These are phyloP conservation scores for Elaeagnus macrophylla DNA, from an alignment of 306 rosid species.

Conservation along the genomic window DNA sequence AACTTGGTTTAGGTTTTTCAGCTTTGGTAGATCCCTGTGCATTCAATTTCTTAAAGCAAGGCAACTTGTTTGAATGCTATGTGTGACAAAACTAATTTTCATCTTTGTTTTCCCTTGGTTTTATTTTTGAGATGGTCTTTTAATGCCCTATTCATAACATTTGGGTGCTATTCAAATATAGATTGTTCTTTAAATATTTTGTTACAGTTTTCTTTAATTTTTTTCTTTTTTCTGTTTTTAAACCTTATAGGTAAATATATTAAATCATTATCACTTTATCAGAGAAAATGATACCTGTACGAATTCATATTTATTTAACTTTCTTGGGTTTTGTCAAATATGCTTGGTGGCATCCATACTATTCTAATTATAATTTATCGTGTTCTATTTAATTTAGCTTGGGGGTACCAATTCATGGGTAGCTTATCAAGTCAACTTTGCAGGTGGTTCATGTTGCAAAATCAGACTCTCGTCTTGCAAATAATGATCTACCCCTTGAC, in stretches of 20 bases:
- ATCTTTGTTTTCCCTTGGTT: background rate
- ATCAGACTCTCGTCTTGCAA: slow-evolving; percentile 91
- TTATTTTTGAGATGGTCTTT: background rate
- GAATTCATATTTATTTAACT: background rate
- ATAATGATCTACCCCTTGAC: slow-evolving; percentile 79
- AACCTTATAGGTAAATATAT: background rate
- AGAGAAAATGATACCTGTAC: background rate
- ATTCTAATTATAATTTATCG: background rate
- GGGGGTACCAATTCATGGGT: slow-evolving; percentile 7
- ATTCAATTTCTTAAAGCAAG: background rate
- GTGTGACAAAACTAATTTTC: slow-evolving; percentile 1
- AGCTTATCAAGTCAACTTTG: slow-evolving; percentile 24
- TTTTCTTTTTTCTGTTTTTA: background rate
- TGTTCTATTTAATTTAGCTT: background rate
- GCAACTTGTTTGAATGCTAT: background rate
- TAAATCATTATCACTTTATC: background rate
- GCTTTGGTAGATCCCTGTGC: background rate
- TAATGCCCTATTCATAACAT: background rate
- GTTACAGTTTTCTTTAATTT: background rate
- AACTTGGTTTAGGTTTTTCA: background rate
- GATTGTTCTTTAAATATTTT: background rate
- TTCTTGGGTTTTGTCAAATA: background rate
- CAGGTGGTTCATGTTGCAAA: slow-evolving; percentile 88
- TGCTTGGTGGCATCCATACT: background rate
- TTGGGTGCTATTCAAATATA: background rate